Base-by-base conservation (phyloP, 805 yeast species). In the Lachancea fermentati region DNA sequence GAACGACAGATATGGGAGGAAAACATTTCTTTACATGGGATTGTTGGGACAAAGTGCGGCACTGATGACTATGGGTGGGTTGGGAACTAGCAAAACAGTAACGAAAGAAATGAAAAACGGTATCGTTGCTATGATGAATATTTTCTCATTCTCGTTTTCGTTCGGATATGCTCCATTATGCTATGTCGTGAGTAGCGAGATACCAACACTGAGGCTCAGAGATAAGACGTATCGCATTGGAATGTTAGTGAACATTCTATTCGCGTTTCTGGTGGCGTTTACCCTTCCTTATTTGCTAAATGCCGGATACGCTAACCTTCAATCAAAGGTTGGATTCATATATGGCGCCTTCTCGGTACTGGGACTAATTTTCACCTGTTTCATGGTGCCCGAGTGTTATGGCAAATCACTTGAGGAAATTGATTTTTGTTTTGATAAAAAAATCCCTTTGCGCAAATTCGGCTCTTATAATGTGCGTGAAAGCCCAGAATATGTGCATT, bases 201-300 rank as follows among this genome's bases (percentile, higher is more conserved):
- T 37, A 19, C 36, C 41, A 5, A 37, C 36, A 15, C 19, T 31
- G 15, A 31, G 26, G 30, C 26, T 37, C 6, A 37, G 36, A 31
- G n/a, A n/a, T 26, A 37, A 37, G 22, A 37, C 36, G 26, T 37
- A 37, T 25, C 36, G 36, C 30, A 14, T 37, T 13, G 41, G 41
- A 11, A 37, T 37, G 12, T 4, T 37, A n/a, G 7, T 37, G 19
- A 37, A 37, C 30, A 31, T 37, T 37, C 3, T 37, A 19, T 37
- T 19, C 24, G 41, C 41, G 15, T 37, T 37, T 19, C 2, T 37
- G 29, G 36, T 31, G 19, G 41, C 36, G 2, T 31, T 30, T 19
- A 37, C 41, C 13, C 36, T 37, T 4, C 41, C 41, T 18, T 37
- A 37, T 37, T 22, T 31, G 36, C 28, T 31, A 14, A 30, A 31